These are phyloP conservation scores for Dalbergia cochinchinensis DNA, from an alignment of 306 rosid species.

Conservation along the genomic window DNA sequence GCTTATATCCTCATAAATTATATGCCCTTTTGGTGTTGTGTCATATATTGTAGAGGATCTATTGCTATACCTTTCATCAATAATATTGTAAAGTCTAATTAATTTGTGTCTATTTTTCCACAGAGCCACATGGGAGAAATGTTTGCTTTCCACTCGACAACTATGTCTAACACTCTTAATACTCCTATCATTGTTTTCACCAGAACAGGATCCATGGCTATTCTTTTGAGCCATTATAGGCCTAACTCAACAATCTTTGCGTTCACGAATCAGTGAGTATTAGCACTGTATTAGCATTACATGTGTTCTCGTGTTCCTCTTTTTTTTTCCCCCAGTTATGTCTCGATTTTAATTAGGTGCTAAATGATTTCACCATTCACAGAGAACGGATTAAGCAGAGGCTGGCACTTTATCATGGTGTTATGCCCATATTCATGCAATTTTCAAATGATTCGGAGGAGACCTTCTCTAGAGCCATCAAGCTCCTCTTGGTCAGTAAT, in stretches of 20 bases:
- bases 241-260: conserved; percentile 94
- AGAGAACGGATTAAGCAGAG: conserved; percentile 88
- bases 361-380: conserved; percentile 42
- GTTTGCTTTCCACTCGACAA: conserved; percentile 94
- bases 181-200: conserved; percentile 91
- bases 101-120: conserved; percentile 41
- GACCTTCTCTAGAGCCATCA: conserved; percentile 86
- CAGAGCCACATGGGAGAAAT: conserved; percentile 93
- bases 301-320: not conserved
- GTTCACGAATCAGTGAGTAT: conserved; percentile 94
- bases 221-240: conserved; percentile 86
- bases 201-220: conserved; percentile 95
- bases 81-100: conserved; percentile 33
- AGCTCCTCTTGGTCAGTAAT: conserved; percentile 75
- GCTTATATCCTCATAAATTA: conserved; percentile 27
- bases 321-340: not conserved
- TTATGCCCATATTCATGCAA: conserved; percentile 82
- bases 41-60: conserved; percentile 14
- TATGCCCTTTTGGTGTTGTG: conserved; percentile 28
- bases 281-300: conserved; percentile 45
- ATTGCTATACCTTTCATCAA: conserved; percentile 24
- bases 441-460: conserved; percentile 90
- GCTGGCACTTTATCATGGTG: conserved; percentile 82
- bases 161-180: conserved; percentile 82
- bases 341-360: not conserved